These are phyloP conservation scores for Pilasporangium apinafurcum DNA, from an alignment of 352 stramenopile species.

Conservation along the genomic window DNA sequence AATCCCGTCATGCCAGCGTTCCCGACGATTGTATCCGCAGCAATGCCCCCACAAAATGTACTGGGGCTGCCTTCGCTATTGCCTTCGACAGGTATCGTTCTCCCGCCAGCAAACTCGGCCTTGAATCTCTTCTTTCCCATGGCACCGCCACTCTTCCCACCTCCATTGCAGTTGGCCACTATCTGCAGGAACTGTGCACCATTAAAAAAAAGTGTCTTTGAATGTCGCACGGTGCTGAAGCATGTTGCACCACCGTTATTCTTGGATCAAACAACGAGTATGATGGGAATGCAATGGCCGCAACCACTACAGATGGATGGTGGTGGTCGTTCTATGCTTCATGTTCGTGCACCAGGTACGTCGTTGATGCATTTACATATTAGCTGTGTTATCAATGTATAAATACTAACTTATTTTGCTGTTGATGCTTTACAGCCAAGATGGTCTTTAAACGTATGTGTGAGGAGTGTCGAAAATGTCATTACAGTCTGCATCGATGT, in stretches of 20 bases:
- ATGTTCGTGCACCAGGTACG: slow-evolving; percentile 16
- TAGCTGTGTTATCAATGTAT: neutral
- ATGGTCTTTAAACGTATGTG: slow-evolving; percentile 55
- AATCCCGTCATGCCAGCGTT: neutral
- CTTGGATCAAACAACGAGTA: neutral
- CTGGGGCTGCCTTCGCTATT: slow-evolving; percentile 3
- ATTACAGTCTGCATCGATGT: slow-evolving; percentile 61
- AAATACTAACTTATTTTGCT: neutral
- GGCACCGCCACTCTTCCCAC: slow-evolving; percentile 14
- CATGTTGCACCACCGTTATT: slow-evolving; percentile 23
- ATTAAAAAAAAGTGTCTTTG: slow-evolving; percentile 8
- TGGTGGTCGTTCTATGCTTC: slow-evolving; percentile 8
- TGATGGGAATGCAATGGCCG: slow-evolving; percentile 9
- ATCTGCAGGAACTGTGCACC: slow-evolving; percentile 16
- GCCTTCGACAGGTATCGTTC: slow-evolving; percentile 11
- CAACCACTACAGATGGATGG: neutral
- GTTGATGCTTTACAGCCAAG: slow-evolving; percentile 7
- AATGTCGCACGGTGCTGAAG: slow-evolving; percentile 22
- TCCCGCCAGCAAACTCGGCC: slow-evolving; percentile 19
- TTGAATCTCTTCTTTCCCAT: slow-evolving; percentile 38
- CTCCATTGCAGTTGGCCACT: slow-evolving; percentile 15
- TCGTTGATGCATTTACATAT: neutral
- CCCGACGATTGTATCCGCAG: neutral
- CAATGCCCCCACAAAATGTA: slow-evolving; percentile 1
- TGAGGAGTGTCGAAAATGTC: slow-evolving; percentile 56